These are phyloP conservation scores for Durusdinium trenchii DNA, from an alignment of 73 alveolate genomes.

Conservation along the genomic window DNA sequence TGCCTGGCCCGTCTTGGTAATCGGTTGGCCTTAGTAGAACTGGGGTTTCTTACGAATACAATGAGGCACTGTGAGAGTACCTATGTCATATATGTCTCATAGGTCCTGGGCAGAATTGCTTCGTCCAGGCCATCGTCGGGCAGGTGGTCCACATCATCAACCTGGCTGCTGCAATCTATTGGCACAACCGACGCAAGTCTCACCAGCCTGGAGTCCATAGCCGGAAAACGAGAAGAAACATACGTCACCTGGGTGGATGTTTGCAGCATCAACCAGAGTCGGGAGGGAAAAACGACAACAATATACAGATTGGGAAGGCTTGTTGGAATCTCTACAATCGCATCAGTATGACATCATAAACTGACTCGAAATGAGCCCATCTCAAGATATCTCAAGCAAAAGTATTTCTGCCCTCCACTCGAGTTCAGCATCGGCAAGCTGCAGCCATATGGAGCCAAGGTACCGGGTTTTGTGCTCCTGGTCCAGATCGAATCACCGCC, in stretches of 20 bases:
- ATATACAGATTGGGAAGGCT: too few species aligned
- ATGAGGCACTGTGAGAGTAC: not conserved
- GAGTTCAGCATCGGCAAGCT: not conserved
- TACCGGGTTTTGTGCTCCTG: constrained; percentile 56
- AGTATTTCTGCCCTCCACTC: not conserved
- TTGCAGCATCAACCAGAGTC: too few species aligned
- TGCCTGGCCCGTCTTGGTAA: not conserved
- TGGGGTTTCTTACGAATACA: not conserved
- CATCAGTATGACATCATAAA: too few species aligned
- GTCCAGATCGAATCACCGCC: too few species aligned
- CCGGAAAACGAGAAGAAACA: constrained; percentile 59
- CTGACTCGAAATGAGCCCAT: too few species aligned
- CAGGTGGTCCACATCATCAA: constrained; percentile 26
- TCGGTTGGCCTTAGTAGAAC: constrained; percentile 27
- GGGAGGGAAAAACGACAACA: too few species aligned
- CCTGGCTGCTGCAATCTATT: not conserved
- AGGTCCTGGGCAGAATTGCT: not conserved
- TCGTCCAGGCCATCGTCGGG: constrained; percentile 54
- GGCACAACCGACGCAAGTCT: not conserved
- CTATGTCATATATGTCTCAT: too few species aligned
- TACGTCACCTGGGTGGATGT: constrained; percentile 41
- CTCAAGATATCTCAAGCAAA: not conserved
- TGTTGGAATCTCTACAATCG: too few species aligned
- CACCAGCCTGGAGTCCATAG: constrained; percentile 56
- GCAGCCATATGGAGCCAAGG: not conserved